Evolutionary conservation across 1,284 basidiomycete genomes (phyloP).

Genomic region (Naganishia sp.): DNA sequence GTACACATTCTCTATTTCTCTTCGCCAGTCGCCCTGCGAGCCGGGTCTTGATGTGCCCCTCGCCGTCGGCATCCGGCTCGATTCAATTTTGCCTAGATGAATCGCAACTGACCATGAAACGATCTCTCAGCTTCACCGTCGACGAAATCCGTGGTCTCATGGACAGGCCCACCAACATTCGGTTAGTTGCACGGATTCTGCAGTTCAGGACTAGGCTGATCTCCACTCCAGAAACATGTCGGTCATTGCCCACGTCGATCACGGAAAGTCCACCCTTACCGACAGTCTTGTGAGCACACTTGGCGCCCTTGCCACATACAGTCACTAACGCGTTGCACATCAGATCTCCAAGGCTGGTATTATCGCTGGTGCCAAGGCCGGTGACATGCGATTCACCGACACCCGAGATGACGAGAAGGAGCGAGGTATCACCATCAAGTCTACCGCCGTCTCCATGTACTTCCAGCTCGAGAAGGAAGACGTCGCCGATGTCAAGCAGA

Average conservation of each 20-base stretch:
- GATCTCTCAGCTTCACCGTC: conserved; percentile 54
- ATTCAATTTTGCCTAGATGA: no score
- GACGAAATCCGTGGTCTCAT: conserved; percentile 82
- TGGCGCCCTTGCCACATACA: background rate
- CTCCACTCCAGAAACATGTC: conserved; percentile 81
- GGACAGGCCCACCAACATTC: conserved; percentile 72
- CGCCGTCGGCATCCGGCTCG: no score
- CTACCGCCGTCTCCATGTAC: conserved; percentile 99
- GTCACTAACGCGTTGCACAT: background rate
- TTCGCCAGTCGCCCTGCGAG: no score
- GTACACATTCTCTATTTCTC: background rate
- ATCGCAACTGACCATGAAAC: no score
- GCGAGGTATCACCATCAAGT: conserved; percentile 99
- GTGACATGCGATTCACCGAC: conserved; percentile 97
- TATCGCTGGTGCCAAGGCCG: conserved; percentile 92
- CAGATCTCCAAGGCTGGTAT: conserved; percentile 92
- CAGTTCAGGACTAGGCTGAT: conserved; percentile 1
- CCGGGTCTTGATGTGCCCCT: background rate
- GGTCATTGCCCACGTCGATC: conserved; percentile 98
- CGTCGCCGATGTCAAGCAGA: conserved; percentile 81
- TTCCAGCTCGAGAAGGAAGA: conserved; percentile 95
- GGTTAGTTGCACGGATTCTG: conserved; percentile 56
- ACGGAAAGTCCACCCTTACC: conserved; percentile 99
- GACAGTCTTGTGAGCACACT: conserved; percentile 77
- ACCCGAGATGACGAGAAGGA: conserved; percentile 96